A percentile compares a stretch with the other conserved stretches of the same genome.
Conservation (phyloP, 1,139 yeast genomes). For the Blastobotrys apis region DNA sequence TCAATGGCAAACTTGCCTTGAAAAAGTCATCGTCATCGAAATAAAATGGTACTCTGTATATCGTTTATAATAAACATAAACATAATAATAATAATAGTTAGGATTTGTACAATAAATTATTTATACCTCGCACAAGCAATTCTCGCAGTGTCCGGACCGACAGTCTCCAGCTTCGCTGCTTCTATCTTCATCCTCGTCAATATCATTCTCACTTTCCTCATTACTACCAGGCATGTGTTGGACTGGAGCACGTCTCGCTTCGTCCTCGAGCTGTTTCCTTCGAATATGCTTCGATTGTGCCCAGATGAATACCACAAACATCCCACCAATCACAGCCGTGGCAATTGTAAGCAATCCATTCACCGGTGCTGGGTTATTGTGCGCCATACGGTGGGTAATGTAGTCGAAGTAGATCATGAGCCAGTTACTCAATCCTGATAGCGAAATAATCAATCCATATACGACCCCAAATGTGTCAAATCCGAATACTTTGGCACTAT, state of each 20-base stretch:
- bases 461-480: constrained; percentile 86
- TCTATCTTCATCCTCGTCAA: neutral
- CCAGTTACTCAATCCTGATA: constrained; percentile 74
- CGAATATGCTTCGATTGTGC: constrained; percentile 48
- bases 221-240: constrained; percentile 44
- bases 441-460: constrained; percentile 81
- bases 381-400: constrained; percentile 59
- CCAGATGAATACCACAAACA: constrained; percentile 51
- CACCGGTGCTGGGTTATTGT: constrained; percentile 75
- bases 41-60: too few relatives aligned
- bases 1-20: constrained; percentile 50
- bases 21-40: constrained; percentile 27
- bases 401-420: constrained; percentile 60
- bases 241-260: constrained; percentile 56
- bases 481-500: constrained; percentile 89
- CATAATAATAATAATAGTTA: constrained; percentile 6
- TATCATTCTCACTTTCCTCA: constrained; percentile 1
- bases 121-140: constrained; percentile 24
- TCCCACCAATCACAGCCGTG: constrained; percentile 53
- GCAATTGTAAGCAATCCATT: constrained; percentile 51
- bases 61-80: constrained; percentile 3
- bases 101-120: neutral
- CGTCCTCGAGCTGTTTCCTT: constrained; percentile 54
- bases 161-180: constrained; percentile 11
- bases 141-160: constrained; percentile 20